Evolutionary conservation across 441 rosid genomes (phyloP), one percentile per base, ranked within the genome.

Genomic region (Sinapis alba): DNA sequence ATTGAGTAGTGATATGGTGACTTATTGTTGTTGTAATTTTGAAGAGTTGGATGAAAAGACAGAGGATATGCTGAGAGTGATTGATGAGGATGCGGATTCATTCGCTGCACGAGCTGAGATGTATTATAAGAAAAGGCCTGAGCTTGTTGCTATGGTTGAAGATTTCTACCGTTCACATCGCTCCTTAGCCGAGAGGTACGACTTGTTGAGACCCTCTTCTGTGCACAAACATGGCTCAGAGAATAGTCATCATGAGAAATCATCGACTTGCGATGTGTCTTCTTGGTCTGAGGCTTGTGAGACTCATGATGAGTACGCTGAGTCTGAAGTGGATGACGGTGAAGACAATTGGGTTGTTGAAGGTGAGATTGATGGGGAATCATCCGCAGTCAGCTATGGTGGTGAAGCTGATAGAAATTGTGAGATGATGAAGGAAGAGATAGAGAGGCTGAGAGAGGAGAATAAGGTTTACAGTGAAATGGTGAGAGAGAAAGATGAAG

Each of bases 291-390:
- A 77, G 73, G 72, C 68, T 9, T 77, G 68, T 16, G 81, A 78
- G 77, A 54, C 36, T 78, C 68, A 50, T 50, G 80, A 71, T 0
- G 97, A 83, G 28, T 81, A 74, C 43, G 83, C 90, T 4, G 92
- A 85, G 76, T 92, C 99, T 0, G 99, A 90, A 74, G 82, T 94
- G 10, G 93, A 91, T 56, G 87, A 93, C 68, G 70, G 77, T 66
- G 93, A 82, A 54, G 79, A 71, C 7, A 86, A 69, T 30, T 76
- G 67, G 51, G 83, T 65, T 11, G 68, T 41, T 56, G 72, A 28
- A 47, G 62, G 24, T 58, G 78, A 65, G 21, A 23, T 2, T 0
- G 58, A 67, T 60, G 26, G 23, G 0, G 79, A 62, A 38, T 3
- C 64, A 54, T 34, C 16, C 1, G 12, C 15, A 61, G 69, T 68